Percentiles rank a stretch among this genome's conserved stretches.
These are phyloP conservation scores for Takakia lepidozioides DNA, from an alignment of 225 moss, liverwort and hornwort species.

Conservation along the genomic window DNA sequence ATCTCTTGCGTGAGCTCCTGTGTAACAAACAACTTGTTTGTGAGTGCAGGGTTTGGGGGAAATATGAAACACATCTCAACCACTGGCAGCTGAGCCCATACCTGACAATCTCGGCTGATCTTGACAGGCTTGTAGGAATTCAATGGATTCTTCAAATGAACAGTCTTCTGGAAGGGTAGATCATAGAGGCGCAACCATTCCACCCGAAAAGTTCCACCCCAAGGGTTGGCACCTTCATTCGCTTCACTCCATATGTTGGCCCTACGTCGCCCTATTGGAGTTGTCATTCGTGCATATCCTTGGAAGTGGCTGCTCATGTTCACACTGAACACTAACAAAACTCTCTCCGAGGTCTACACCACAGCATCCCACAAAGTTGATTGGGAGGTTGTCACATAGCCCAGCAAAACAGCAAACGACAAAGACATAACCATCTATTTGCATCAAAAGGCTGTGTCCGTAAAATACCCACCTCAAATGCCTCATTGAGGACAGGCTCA, in stretches of 20 bases:
- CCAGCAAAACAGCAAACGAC: too few relatives aligned
- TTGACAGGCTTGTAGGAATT: constrained; percentile 97
- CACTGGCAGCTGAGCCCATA: constrained; percentile 12
- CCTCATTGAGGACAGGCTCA: constrained; percentile 92
- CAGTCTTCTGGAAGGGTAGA: constrained; percentile 93
- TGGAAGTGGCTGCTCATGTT: constrained; percentile 99
- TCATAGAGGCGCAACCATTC: constrained; percentile 94
- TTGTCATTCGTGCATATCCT: constrained; percentile 95
- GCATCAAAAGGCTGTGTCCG: too few relatives aligned
- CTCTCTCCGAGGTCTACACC: constrained; percentile 79
- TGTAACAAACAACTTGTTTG: constrained; percentile 8
- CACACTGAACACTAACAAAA: constrained; percentile 91
- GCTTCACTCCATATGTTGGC: constrained; percentile 98
- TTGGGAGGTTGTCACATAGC: too few relatives aligned
- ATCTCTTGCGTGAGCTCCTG: constrained; percentile 95
- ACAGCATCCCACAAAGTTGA: too few relatives aligned
- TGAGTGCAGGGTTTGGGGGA: too few relatives aligned
- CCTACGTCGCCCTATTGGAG: constrained; percentile 89
- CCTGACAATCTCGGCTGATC: constrained; percentile 99
- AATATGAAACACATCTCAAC: too few relatives aligned
- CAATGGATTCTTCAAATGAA: constrained; percentile 94
- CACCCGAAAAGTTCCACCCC: constrained; percentile 97
- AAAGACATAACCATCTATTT: too few relatives aligned
- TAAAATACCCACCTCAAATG: constrained; percentile 69
- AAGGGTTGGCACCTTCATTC: constrained; percentile 93